Percentiles rank a stretch among this genome's conserved stretches.
Conservation (phyloP, 192 early-diverging fungal species). For the Backusella macrospora region DNA sequence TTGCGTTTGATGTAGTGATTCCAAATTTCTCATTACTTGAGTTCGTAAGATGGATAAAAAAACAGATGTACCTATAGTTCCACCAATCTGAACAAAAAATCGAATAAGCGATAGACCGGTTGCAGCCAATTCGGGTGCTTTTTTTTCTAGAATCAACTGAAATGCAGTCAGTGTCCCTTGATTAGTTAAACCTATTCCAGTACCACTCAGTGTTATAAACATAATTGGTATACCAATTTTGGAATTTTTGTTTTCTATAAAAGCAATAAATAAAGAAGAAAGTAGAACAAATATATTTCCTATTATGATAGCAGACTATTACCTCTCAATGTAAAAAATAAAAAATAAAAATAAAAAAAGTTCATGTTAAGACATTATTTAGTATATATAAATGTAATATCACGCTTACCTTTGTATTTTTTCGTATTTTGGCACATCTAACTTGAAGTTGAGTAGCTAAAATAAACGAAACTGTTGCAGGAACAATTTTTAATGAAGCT, state of each 20-base stretch:
- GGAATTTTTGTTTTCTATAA: neutral
- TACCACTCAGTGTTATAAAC: neutral
- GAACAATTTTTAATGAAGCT: neutral
- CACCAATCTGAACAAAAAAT: neutral
- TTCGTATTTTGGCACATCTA: neutral
- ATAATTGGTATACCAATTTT: neutral
- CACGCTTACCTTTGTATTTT: neutral
- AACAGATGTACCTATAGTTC: neutral
- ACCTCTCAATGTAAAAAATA: neutral
- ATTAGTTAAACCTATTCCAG: neutral
- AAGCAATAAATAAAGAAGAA: neutral
- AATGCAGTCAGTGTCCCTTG: neutral
- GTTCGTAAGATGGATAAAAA: neutral
- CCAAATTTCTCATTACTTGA: neutral
- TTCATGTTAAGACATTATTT: no score
- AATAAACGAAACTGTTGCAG: neutral
- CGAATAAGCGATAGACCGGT: neutral
- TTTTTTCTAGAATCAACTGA: neutral
- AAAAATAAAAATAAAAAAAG: neutral
- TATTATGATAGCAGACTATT: neutral
- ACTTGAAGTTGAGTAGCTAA: neutral
- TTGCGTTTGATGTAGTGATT: neutral
- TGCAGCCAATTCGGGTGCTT: neutral
- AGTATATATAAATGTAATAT: neutral
- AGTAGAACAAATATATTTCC: neutral